A percentile compares a stretch with the other conserved stretches of the same genome.
Conservation (phyloP, 495 filamentous ascomycete genomes). For the Letharia columbiana region DNA sequence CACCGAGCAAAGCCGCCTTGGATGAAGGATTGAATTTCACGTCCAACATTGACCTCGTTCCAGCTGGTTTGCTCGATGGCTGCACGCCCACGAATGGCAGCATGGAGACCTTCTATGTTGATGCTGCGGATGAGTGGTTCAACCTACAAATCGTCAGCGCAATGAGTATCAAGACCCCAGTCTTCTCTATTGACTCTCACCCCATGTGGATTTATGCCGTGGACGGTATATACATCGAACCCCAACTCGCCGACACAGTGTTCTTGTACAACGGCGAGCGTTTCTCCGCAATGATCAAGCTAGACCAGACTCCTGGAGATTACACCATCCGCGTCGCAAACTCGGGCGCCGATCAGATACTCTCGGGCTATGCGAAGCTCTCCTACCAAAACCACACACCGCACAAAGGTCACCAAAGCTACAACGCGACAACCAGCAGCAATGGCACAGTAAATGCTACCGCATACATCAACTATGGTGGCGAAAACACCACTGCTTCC, state of each 20-base stretch:
- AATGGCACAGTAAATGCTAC: slow-evolving; percentile 9
- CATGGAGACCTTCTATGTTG: slow-evolving; percentile 27
- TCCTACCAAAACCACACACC: slow-evolving; percentile 20
- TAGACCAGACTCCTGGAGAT: slow-evolving; percentile 28
- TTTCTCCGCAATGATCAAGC: slow-evolving; percentile 35
- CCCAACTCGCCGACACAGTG: slow-evolving; percentile 33
- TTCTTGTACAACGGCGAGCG: slow-evolving; percentile 36
- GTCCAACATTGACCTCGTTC: slow-evolving; percentile 17
- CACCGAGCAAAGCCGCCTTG: slow-evolving; percentile 8
- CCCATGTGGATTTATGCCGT: slow-evolving; percentile 39
- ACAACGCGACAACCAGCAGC: slow-evolving; percentile 2
- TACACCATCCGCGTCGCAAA: slow-evolving; percentile 37
- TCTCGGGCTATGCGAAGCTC: slow-evolving; percentile 31
- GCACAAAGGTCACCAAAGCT: background rate
- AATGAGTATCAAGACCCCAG: slow-evolving; percentile 27
- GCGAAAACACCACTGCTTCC: slow-evolving; percentile 22
- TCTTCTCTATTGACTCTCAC: slow-evolving; percentile 37
- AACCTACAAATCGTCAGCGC: slow-evolving; percentile 35
- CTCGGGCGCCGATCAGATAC: slow-evolving; percentile 30
- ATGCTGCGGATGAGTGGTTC: slow-evolving; percentile 30
- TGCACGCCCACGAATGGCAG: slow-evolving; percentile 31
- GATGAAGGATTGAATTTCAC: slow-evolving; percentile 12
- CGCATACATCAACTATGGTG: slow-evolving; percentile 31
- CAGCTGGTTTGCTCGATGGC: slow-evolving; percentile 22
- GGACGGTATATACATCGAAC: slow-evolving; percentile 39